Conservation (phyloP, 2,329 filamentous ascomycete species). For the Cercospora beticola region DNA sequence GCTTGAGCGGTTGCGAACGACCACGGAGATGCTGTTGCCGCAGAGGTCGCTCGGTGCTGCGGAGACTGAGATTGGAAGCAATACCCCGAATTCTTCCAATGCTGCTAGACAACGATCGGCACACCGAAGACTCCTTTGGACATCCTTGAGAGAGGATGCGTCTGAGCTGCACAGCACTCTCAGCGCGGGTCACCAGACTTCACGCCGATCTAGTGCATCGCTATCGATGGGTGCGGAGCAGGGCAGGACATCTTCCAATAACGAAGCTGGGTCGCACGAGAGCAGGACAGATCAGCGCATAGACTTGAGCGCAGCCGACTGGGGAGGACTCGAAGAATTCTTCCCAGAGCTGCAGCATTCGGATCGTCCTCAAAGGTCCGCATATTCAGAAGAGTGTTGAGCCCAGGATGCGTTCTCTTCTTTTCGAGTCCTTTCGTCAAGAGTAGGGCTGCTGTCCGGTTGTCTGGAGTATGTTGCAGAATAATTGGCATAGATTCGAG, state of each 20-base stretch:
- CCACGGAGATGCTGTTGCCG: constrained; percentile 7
- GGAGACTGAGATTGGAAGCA: neutral
- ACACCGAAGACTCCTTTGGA: neutral
- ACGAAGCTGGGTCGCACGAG: neutral
- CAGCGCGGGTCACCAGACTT: neutral
- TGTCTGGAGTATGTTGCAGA: neutral
- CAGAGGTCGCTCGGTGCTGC: neutral
- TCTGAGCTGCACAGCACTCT: constrained; percentile 4
- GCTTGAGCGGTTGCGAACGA: constrained; percentile 16
- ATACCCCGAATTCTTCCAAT: neutral
- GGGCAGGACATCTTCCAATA: neutral
- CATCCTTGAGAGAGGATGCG: constrained; percentile 5
- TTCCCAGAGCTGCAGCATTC: constrained; percentile 11
- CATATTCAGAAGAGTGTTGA: neutral
- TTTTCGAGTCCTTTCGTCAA: neutral
- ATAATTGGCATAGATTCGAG: neutral
- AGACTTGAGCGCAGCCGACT: constrained; percentile 15
- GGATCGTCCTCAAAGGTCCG: neutral
- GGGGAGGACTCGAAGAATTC: constrained; percentile 19
- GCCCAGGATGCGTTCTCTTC: neutral
- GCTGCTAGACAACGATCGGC: neutral
- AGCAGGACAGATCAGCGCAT: neutral
- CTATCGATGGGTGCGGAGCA: neutral
- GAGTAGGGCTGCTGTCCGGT: neutral
- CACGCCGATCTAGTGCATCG: neutral